These are phyloP conservation scores for Cyclostephanos invisitatus DNA, from an alignment of 108 stramenopile genomes.

Conservation along the genomic window DNA sequence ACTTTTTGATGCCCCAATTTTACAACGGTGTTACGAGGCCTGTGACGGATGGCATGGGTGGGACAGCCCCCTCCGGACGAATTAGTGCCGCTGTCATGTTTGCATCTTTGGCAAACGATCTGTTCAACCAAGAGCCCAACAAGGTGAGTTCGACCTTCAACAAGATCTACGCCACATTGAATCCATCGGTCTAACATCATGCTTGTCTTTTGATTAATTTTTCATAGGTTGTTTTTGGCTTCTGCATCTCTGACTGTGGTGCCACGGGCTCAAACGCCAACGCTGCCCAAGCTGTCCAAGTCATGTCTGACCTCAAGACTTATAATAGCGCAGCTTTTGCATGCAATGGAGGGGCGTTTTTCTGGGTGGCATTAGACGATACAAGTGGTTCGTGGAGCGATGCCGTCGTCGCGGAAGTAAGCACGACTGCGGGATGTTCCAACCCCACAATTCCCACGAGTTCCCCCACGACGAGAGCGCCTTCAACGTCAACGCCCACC, in stretches of 20 bases:
- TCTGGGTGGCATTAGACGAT: conserved; percentile 55
- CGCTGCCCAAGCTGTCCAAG: conserved; percentile 42
- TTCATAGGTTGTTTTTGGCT: conserved; percentile 54
- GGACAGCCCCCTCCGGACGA: too few species aligned
- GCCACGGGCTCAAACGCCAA: conserved; percentile 41
- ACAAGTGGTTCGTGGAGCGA: conserved; percentile 38
- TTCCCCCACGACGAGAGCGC: neutral
- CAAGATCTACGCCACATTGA: too few species aligned
- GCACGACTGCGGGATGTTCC: conserved; percentile 26
- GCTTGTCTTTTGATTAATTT: neutral
- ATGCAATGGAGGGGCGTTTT: conserved; percentile 67
- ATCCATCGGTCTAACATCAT: neutral
- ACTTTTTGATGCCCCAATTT: conserved; percentile 65
- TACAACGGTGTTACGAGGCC: conserved; percentile 61
- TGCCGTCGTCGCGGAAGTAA: conserved; percentile 16
- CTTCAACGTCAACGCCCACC: neutral
- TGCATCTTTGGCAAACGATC: too few species aligned
- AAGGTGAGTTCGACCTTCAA: too few species aligned
- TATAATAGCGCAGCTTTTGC: conserved; percentile 22
- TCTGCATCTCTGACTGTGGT: conserved; percentile 58
- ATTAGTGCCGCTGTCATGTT: too few species aligned
- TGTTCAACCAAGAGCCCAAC: too few species aligned
- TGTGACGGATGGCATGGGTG: conserved; percentile 43
- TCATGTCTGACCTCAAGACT: conserved; percentile 40
- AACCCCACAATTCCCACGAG: neutral